Conservation (phyloP, 306 rosid species). For the Luffa aegyptiaca region DNA sequence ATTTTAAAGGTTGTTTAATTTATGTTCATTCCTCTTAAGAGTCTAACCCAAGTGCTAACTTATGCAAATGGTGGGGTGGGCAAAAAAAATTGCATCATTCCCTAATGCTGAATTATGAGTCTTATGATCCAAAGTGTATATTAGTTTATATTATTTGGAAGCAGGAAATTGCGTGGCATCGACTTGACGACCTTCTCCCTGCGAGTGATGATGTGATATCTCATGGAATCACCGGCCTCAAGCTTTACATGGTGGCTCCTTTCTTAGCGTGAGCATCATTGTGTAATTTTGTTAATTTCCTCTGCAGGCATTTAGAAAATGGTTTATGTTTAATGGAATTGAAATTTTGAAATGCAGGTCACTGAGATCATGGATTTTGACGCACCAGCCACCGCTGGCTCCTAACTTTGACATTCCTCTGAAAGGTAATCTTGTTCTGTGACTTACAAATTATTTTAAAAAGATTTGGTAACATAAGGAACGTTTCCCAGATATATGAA, state of each 20-base stretch:
- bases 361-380: constrained; percentile 61
- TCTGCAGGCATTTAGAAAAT: constrained; percentile 1
- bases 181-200: constrained; percentile 83
- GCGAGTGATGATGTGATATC: constrained; percentile 79
- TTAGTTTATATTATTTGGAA: constrained; percentile 12
- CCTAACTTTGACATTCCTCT: constrained; percentile 64
- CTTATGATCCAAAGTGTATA: constrained; percentile 14
- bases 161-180: constrained; percentile 98
- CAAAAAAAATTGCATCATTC: not conserved
- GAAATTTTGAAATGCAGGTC: constrained; percentile 37
- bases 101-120: not conserved
- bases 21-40: not conserved
- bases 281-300: constrained; percentile 19
- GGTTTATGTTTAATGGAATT: constrained; percentile 16
- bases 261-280: constrained; percentile 61
- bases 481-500: not conserved
- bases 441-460: not conserved
- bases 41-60: not conserved
- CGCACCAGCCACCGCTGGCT: constrained; percentile 46
- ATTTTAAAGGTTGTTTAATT: not conserved
- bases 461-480: not conserved
- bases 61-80: not conserved
- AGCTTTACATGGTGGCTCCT: constrained; percentile 98
- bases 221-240: constrained; percentile 89
- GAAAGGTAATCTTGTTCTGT: constrained; percentile 33